Conservation (phyloP, 164 flowering plant species). For the Chloranthus sessilifolius region DNA sequence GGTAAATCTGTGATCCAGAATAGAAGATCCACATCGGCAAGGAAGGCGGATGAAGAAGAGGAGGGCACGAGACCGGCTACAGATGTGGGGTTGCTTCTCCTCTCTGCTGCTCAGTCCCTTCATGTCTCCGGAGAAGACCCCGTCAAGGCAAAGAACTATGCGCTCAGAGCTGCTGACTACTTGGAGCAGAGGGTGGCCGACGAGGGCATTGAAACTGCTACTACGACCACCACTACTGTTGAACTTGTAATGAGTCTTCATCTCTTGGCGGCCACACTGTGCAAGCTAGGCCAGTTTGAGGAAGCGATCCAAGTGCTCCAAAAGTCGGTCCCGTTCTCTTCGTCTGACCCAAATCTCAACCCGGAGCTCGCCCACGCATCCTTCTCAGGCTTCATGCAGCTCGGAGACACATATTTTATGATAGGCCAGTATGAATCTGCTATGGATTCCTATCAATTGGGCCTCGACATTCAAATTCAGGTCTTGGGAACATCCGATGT, state of each 20-base stretch:
- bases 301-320: constrained; percentile 7
- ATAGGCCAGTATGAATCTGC: constrained; percentile 3
- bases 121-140: constrained; percentile 6
- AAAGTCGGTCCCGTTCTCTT: neutral
- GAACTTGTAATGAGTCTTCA: constrained; percentile 2
- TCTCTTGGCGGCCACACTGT: constrained; percentile 2
- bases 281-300: constrained; percentile 1
- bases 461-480: neutral
- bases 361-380: constrained; percentile 5
- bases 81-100: constrained; percentile 3
- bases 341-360: neutral
- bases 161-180: neutral
- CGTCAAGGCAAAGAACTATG: constrained; percentile 1
- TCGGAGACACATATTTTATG: constrained; percentile 3
- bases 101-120: neutral
- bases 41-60: too few species aligned
- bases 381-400: constrained; percentile 4
- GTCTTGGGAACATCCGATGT: neutral
- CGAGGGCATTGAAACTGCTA: neutral
- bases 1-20: too few species aligned
- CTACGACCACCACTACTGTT: neutral
- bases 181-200: neutral
- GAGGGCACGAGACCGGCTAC: neutral
- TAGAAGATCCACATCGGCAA: too few species aligned
- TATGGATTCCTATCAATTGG: constrained; percentile 2